Evolutionary conservation across 1,284 basidiomycete genomes (phyloP), one percentile per base, ranked within the genome.

Genomic region (Sanghuangporus sanghuang): DNA sequence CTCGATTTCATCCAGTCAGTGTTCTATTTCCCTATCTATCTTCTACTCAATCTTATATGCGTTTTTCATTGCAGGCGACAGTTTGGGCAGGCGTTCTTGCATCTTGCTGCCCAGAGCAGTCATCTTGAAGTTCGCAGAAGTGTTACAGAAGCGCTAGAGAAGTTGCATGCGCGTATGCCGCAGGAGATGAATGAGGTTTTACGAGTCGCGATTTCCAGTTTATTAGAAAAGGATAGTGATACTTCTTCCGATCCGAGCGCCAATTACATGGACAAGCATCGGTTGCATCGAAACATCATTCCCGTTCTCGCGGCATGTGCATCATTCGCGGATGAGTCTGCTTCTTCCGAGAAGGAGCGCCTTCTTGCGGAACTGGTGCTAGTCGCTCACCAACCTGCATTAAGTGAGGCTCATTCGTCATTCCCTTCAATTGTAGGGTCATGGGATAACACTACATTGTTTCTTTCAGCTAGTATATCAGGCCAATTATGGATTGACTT

Each of bases 401-500:
- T 92, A 52, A 85, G 90, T 87, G 70, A 71, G 69, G 67, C 36
- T 57, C 16, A 38, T 23, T 16, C 52, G 36, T 39, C 12, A 61
- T 23, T 23, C 12, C 14, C 16, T 18, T 14, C 54, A 57, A 48
- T 38, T 27, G 39, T 8, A 39, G n/a, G 39, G n/a, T 38, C 32
- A 42, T 12, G 39, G 38, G 11, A 49, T 66, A 14, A 35, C 64
- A 39, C 54, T 62, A 44, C 23, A 53, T 46, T 42, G 12, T 36
- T 57, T 11, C 49, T 32, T 46, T n/a, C 62, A 87, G 86, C 79
- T n/a, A 46, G 16, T 42, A 42, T 42, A 42, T 81, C 85, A 7
- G 80, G 85, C 23, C 84, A 86, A 63, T 81, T 86, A 1, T 98
- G 95, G 94, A 90, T 96, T 66, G 92, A 94, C 59, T 68, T 93